phyloP scores from a whole-genome alignment of 2,329 filamentous ascomycete genomes.

The Fusarium secorum region DNA sequence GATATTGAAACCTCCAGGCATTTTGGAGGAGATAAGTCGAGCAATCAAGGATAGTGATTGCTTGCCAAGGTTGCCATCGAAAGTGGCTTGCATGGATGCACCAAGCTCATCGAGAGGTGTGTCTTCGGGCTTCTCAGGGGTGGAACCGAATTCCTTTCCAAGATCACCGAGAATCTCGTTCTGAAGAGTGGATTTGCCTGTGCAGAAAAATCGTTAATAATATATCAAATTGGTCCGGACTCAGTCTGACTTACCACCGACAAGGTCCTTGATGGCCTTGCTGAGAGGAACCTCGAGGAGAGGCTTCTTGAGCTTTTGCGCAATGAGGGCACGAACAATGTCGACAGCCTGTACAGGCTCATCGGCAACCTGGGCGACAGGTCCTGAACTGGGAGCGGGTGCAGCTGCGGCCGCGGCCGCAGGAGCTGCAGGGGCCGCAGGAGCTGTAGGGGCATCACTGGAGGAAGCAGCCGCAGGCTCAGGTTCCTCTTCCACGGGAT shows the following conservation, averaged over 20 bases:
- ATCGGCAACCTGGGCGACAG: conserved; percentile 86
- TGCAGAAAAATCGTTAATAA: conserved; percentile 19
- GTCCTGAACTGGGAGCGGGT: conserved; percentile 76
- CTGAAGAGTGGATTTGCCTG: conserved; percentile 97
- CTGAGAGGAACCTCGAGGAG: conserved; percentile 86
- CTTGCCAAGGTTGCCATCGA: conserved; percentile 97
- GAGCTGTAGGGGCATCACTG: conserved; percentile 58
- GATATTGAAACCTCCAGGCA: conserved; percentile 99
- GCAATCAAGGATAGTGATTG: conserved; percentile 93
- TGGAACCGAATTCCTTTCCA: conserved; percentile 97
- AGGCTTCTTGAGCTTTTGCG: conserved; percentile 97
- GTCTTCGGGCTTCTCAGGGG: conserved; percentile 98
- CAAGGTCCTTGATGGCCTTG: conserved; percentile 98
- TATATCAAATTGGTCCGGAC: background rate
- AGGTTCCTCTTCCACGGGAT: conserved; percentile 90
- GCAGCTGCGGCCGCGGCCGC: conserved; percentile 64
- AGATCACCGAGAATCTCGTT: conserved; percentile 98
- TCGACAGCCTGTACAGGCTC: conserved; percentile 88
- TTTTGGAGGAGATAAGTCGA: conserved; percentile 96
- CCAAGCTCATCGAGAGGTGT: conserved; percentile 94
- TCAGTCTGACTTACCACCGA: conserved; percentile 77
- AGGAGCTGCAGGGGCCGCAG: conserved; percentile 63
- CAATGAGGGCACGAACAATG: conserved; percentile 86
- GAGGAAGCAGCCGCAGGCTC: conserved; percentile 64
- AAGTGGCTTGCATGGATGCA: conserved; percentile 96